Evolutionary conservation across 2,329 filamentous ascomycete species (phyloP), one percentile per base, ranked within the genome.

Genomic region (Chalaropsis thielavioides): DNA sequence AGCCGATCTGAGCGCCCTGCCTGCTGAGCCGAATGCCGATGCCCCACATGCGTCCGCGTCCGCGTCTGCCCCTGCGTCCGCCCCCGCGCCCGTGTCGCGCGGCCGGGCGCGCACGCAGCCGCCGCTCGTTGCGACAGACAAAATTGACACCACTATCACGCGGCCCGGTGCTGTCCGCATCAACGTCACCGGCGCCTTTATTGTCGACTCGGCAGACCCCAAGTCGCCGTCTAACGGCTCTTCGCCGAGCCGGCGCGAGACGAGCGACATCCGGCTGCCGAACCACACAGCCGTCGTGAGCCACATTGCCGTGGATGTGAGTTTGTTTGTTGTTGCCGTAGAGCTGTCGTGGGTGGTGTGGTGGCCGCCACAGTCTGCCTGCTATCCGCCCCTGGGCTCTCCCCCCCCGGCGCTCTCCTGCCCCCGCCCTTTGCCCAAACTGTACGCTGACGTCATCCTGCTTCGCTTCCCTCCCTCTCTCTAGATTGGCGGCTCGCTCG

Each of bases 111-210:
- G 65, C 1, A 31, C 62, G 11, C 62, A 64, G 24, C 31, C 62
- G n/a, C 64, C 65, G 41, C 13, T 27, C 7, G 56, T 27, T 6
- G 56, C 77, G 68, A 80, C 79, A 11, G 78, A 81, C 70, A 81
- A 83, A 73, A 83, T 84, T 65, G 80, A 83, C 73, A 83, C 77
- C 70, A 81, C 81, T 61, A 81, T 87, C 71, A 81, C 77, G 64
- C 81, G 83, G 70, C 84, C 84, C 1, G 84, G 84, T 27, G 82
- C 88, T 15, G 91, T 96, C 72, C 88, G 89, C 76, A 97, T 99
- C 78, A 97, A 99, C 74, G 92, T 97, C 69, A 86, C 91, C 74
- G 94, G 92, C 72, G 94, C 94, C 46, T 96, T 96, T 73, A 97
- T 99, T 69, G 91, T 96, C 71, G 90, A 96, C 72, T 62, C 62